Evolutionary conservation across 352 stramenopile species (phyloP), one percentile per base, ranked within the genome.

Genomic region (Saprolegnia parasitica): DNA sequence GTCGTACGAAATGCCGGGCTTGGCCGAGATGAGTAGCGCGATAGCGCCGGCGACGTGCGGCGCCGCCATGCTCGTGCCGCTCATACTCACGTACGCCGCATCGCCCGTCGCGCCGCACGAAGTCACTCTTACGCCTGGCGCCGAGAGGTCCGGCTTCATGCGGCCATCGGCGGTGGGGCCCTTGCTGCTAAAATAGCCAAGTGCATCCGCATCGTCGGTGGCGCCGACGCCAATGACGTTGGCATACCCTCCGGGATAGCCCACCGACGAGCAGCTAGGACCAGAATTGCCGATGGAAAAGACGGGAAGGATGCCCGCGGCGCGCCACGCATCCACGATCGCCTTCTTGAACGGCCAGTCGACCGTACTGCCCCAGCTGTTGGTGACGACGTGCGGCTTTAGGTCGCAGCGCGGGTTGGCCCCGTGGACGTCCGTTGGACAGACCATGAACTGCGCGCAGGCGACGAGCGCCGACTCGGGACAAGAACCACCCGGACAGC

Each of bases 351-450:
- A 84, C 35, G 65, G 56, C 24, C 46, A 24, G 45, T 67, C 73
- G 40, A 54, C 37, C 42, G 37, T 37, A 26, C 39, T 49, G 6
- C 71, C 24, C 80, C 80, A 88, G 56, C 77, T 84, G 65, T 85
- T 85, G 73, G 82, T 88, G 72, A 88, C 73, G n/a, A 88, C 75
- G 52, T 86, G 76, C n/a, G 80, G 79, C 11, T 75, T 77, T 70
- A 86, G 83, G 6, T 77, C 73, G 29, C 78, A 74, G 37, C 86
- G 74, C 23, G 66, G 73, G 68, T 85, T 83, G 57, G 78, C 75
- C 40, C 80, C 81, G 35, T 81, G 73, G 49, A 72, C 76, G 56
- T 87, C 78, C 2, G 76, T 83, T 13, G 81, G 81, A 65, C 81
- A 89, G 70, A 84, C 5, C 52, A 89, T 81, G 73, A 83, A 89